Conservation (phyloP, 2,329 filamentous ascomycete species). For the Colletotrichum nymphaeae region DNA sequence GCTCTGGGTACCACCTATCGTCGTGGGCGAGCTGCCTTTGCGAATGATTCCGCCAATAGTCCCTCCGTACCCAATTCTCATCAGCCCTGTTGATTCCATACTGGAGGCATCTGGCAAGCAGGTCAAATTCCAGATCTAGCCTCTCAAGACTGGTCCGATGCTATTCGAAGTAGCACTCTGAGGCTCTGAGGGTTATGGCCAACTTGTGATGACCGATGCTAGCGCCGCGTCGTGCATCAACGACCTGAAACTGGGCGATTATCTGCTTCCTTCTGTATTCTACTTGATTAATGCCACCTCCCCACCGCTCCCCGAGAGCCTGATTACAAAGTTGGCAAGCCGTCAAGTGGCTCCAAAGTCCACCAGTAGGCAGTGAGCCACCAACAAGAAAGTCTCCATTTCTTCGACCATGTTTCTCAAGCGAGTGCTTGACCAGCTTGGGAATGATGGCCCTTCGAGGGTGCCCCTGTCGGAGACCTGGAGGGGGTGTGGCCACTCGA, state of each 20-base stretch:
- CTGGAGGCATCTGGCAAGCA: not conserved
- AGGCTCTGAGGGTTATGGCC: not conserved
- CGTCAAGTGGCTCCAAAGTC: not conserved
- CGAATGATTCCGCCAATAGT: not conserved
- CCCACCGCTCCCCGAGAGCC: not conserved
- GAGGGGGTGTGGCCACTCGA: not conserved
- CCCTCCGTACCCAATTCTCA: not conserved
- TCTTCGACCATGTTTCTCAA: conserved; percentile 19
- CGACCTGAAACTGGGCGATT: conserved; percentile 32
- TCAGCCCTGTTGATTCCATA: not conserved
- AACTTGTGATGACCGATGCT: conserved; percentile 16
- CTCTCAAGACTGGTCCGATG: too few species aligned
- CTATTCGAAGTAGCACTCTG: not conserved
- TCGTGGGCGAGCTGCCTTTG: not conserved
- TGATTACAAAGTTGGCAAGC: not conserved
- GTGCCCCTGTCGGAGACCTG: not conserved
- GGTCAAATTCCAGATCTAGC: not conserved
- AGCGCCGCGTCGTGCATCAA: conserved; percentile 17
- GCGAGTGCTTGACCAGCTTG: not conserved
- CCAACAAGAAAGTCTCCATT: conserved; percentile 3
- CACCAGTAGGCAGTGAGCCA: not conserved
- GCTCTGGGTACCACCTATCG: not conserved
- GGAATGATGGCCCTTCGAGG: not conserved
- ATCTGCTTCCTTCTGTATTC: conserved; percentile 14
- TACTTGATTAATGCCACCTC: not conserved